Base-by-base conservation (phyloP, 441 rosid genomes). In the Gossypium gossypioides region DNA sequence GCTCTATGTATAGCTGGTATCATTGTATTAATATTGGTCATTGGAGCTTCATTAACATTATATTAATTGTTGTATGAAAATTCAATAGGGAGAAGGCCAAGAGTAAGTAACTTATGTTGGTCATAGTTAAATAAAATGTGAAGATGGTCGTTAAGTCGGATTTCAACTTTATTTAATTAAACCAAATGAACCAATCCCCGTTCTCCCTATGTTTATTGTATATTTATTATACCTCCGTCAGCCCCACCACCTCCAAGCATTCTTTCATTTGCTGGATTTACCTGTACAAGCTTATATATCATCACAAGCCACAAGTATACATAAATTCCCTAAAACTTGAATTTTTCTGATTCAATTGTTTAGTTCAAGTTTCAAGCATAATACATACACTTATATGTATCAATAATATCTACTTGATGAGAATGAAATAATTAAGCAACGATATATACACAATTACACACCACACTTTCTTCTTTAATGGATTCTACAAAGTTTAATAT, bases 171-270 rank as follows among this genome's bases (percentile, higher is more conserved):
- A 27, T 27, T 3, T 27, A 27, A 27, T 27, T 27, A 27, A 4
- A 27, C 1, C 5, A 4, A 4, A 27, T 27, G 32, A 27, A 27
- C 32, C 32, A 27, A 4, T 4, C 6, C 5, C 6, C 6, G 32
- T 27, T 27, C 32, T 27, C 32, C 32, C 6, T 27, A 27, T 27
- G 32, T 27, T 27, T 27, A 27, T 27, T 27, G 32, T 13, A 1
- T 77, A 18, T 13, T 0, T 78, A 88, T 52, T 52, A 1, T 76
- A 89, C 96, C 93, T 84, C 98, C 94, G 5, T 59, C 42, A 12
- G 19, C 54, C 2, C 54, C 54, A 48, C 19, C 54, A 48, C 54
- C 54, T 48, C 54, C 54, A n/a, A 48, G 54, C 54, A 48, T 48
- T 48, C 54, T 48, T 6, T n/a, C 18, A 48, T 48, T n/a, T n/a